Base-by-base conservation (phyloP, 257 asterid species). In the Plectranthus barbatus region DNA sequence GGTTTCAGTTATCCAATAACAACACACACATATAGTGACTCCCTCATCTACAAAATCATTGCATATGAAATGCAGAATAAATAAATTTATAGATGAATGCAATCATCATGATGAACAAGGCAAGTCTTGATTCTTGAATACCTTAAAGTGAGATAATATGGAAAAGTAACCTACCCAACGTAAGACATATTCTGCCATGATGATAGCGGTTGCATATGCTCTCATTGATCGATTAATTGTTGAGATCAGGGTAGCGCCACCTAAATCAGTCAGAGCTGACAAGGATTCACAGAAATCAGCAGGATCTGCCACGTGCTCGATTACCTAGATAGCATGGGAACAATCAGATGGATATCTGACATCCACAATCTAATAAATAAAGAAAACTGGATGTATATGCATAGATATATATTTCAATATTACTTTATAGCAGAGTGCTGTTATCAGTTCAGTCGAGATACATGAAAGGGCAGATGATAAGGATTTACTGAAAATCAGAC, bases 271-370 rank as follows among this genome's bases (percentile, higher is more conserved):
- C 85, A 93, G 71, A 39, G 84, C 91, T 15, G 99, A 90, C 77
- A 93, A 66, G 36, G 97, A 93, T 74, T 84, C 80, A 84, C 97
- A 85, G 80, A 93, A 93, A 33, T 84, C 95, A 47, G 88, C 80
- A 54, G 97, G 96, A 73, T 87, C 69, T 12, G 95, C 91, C 18
- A 93, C 99, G 56, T 93, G 99, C 83, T 93, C 99, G 58, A 93
- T 93, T 66, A 93, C 99, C 99, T 93, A 44, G 8, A 42, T 18
- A 41, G 70, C 34, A 54, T 57, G 48, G 41, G 17, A 61, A 33
- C 19, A 24, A 47, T 69, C 69, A 73, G 63, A 66, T n/a, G n/a
- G n/a, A n/a, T n/a, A n/a, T n/a, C n/a, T n/a, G 14, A 71, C 17
- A 37, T 47, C 37, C 51, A 72, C 21, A 53, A 41, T 60, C 36